Conservation (phyloP, 2,329 filamentous ascomycete genomes). For the Aspergillus pseudonomiae region DNA sequence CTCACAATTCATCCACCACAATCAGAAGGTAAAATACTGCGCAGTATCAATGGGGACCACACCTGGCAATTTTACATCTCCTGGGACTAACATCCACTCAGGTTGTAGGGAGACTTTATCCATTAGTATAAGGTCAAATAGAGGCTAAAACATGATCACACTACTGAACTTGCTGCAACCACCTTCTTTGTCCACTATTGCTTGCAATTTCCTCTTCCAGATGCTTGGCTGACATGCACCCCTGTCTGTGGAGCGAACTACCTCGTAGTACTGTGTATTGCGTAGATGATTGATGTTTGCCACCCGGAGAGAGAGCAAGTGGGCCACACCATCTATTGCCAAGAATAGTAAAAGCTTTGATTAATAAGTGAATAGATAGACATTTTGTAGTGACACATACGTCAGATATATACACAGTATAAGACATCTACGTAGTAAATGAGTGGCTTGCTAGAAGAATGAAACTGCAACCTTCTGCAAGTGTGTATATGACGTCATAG, state of each 20-base stretch:
- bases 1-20: background rate
- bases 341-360: background rate
- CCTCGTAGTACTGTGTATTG: background rate
- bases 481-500: background rate
- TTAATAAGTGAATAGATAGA: background rate
- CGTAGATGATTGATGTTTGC: background rate
- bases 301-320: background rate
- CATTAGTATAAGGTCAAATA: background rate
- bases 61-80: background rate
- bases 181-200: too few relatives aligned
- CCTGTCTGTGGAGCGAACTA: background rate
- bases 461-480: too few relatives aligned
- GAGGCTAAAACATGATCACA: background rate
- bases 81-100: background rate
- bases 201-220: too few relatives aligned
- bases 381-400: background rate
- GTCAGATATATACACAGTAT: background rate
- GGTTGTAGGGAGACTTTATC: background rate
- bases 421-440: too few relatives aligned
- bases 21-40: too few relatives aligned
- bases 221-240: background rate
- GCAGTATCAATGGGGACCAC: too few relatives aligned
- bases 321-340: background rate
- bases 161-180: too few relatives aligned
- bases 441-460: too few relatives aligned